Evolutionary conservation across 305 asterid genomes (phyloP), one percentile per base, ranked within the genome.

Genomic region (Fraxinus sp.): DNA sequence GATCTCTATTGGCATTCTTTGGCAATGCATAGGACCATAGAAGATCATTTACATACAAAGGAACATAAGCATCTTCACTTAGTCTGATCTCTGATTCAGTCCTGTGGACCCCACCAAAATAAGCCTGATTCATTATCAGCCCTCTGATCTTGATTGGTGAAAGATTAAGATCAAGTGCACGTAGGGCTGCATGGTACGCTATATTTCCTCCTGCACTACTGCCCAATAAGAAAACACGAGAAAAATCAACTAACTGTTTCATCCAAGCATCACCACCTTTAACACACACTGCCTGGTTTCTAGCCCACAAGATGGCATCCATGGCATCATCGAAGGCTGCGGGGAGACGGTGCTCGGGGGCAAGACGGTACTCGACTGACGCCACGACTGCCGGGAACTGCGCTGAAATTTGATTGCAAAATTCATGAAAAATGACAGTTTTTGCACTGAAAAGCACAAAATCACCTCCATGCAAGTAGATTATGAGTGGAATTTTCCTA

Each of bases 291-390:
- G 91, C 91, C 78, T 93, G 92, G 22, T 57, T 83, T 11, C 79
- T 83, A 0, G 76, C 87, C 95, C 97, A 93, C 5, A 0, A 3
- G 18, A 91, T 49, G 7, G 97, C 91, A 66, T 93, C 97, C 77
- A 83, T 55, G 6, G 93, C 97, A 64, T 92, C 97, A 1, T 91
- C 92, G 68, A 89, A 91, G 16, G 97, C 95, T 7, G 97, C 95
- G 0, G 97, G 95, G 76, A 92, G 95, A 44, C 94, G 97, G 82
- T 92, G 82, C 46, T 92, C 95, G 5, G 97, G 97, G 1, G 94
- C 92, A 0, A 89, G 91, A 0, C 97, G 94, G 87, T 90, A 91
- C 55, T 90, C 94, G 10, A 92, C 84, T 36, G 94, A 87, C 64
- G 89, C 92, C 78, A 92, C 74, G 9, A 92, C 28, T 11, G 97